Evolutionary conservation across 2,329 filamentous ascomycete genomes (phyloP), one percentile per base, ranked within the genome.

Genomic region (Fusarium pseudoanthophilum): DNA sequence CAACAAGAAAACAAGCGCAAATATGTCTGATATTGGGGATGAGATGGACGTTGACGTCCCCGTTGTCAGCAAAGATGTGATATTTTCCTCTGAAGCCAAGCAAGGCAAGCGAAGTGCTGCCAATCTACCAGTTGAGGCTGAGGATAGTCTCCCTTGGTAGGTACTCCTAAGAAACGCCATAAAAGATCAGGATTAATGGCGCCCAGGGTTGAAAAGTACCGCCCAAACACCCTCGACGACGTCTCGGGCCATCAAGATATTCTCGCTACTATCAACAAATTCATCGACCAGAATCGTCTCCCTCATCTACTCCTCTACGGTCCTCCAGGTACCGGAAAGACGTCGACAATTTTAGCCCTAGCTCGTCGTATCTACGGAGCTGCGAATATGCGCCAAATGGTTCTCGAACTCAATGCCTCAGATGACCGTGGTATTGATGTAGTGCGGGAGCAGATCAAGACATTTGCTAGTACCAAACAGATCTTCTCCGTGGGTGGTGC

Each of bases 361-460:
- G 95, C 96, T 39, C 90, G 96, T 60, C 91, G 93, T 68, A 98
- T 99, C 83, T 99, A 99, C 80, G 96, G 96, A 60, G 84, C 87
- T 66, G 92, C 93, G 73, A 98, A 98, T 82, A 92, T 98, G 91
- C 92, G 95, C 24, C 96, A 99, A 83, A 98, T 99, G 95, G 96
- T 99, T 24, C 89, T 99, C 39, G 96, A 99, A 84, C 90, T 99
- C 74, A 99, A 99, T 81, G 96, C 96, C 45, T 97, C 95, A 55
- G 96, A 99, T 80, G 96, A 99, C 82, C 90, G 96, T 83, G 96
- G 96, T 79, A 99, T 99, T 82, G 96, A 99, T 75, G 96, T 99
- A 5, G 96, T 99, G 64, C 90, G 95, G 75, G 96, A 99, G 85
- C 96, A 99, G 84, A 99, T 99, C 89, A 99, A 98, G 88, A 99